Conservation (phyloP, 345 rosid species). For the Adansonia digitata region DNA sequence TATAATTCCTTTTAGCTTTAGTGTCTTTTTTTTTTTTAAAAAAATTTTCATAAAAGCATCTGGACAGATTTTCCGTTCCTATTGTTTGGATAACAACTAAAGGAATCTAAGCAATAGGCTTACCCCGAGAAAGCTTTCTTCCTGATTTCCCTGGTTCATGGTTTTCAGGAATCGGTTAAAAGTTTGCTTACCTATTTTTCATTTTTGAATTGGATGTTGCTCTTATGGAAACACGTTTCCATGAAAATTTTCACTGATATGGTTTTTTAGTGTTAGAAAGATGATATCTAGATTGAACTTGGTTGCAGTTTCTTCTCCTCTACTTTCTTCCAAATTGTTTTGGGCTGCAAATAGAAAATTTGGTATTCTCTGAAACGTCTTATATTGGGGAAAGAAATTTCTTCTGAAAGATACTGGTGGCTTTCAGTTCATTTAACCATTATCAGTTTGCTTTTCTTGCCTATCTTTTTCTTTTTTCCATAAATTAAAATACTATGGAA, state of each 20-base stretch:
- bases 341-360: neutral
- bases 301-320: neutral
- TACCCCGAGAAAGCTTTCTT: neutral
- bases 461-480: too few species aligned
- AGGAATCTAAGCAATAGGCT: neutral
- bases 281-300: neutral
- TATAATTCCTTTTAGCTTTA: neutral
- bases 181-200: neutral
- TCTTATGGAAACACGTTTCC: neutral
- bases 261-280: neutral
- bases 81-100: neutral
- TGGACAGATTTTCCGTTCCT: neutral
- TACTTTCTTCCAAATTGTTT: neutral
- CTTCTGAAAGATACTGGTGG: neutral
- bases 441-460: neutral
- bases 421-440: neutral
- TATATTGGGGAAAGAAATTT: neutral
- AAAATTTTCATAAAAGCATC: neutral
- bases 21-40: neutral
- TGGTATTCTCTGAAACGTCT: too few species aligned
- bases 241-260: neutral
- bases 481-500: neutral
- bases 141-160: neutral
- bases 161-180: neutral
- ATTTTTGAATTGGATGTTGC: neutral